Percentiles rank a stretch among this genome's conserved stretches.
phyloP scores from a whole-genome alignment of 2,329 filamentous ascomycete genomes.

The Claviceps humidiphila region DNA sequence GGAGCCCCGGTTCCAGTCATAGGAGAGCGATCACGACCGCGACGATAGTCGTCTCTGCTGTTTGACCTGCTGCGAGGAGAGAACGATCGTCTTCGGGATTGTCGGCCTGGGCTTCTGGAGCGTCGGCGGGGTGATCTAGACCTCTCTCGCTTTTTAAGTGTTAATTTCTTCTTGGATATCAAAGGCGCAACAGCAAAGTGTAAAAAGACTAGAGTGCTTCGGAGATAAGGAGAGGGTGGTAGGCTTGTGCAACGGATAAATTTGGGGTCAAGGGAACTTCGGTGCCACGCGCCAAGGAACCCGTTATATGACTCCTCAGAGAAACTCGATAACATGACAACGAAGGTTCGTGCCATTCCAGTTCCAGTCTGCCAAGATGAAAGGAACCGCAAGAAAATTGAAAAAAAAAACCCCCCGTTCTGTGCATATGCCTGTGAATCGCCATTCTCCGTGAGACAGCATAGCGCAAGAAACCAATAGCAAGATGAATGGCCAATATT shows the following conservation, averaged over 20 bases:
- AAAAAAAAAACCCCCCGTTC: neutral
- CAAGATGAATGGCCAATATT: conserved; percentile 1
- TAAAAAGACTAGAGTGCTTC: neutral
- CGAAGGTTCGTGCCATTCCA: too few relatives aligned
- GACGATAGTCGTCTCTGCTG: conserved; percentile 65
- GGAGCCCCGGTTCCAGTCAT: conserved; percentile 63
- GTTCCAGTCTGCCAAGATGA: neutral
- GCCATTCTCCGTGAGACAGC: neutral
- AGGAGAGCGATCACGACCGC: conserved; percentile 65
- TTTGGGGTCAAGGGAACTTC: neutral
- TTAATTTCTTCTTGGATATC: conserved; percentile 10
- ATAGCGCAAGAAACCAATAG: neutral
- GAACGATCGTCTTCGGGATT: conserved; percentile 60
- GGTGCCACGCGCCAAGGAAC: neutral
- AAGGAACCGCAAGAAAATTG: neutral
- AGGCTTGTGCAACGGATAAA: neutral
- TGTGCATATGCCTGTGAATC: neutral
- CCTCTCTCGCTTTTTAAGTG: conserved; percentile 60
- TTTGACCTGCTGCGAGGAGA: conserved; percentile 64
- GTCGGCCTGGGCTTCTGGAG: conserved; percentile 68
- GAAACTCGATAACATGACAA: neutral
- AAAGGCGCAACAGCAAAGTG: neutral
- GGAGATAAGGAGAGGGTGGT: too few relatives aligned
- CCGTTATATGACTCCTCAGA: neutral
- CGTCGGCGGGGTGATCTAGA: conserved; percentile 67